A percentile compares a stretch with the other conserved stretches of the same genome.
Conservation (phyloP, 2,329 filamentous ascomycete genomes). For the Sarocladium oryzae region DNA sequence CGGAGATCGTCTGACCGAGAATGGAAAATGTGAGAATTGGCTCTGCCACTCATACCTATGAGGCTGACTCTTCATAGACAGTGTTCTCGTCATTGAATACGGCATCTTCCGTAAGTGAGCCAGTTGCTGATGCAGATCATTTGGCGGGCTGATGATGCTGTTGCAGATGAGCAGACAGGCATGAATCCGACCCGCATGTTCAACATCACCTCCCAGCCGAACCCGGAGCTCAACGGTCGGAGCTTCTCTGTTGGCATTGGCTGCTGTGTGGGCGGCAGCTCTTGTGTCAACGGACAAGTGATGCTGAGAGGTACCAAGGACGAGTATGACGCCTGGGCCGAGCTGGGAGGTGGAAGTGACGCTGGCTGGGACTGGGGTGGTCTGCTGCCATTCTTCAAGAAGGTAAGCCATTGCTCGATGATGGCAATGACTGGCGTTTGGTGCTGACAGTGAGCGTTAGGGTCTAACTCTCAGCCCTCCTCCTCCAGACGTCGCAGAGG, state of each 20-base stretch:
- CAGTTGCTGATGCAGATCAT: not conserved
- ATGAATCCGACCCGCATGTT: slow-evolving; percentile 19
- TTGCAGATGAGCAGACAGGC: slow-evolving; percentile 14
- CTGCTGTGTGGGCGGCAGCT: slow-evolving; percentile 5
- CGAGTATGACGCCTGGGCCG: slow-evolving; percentile 9
- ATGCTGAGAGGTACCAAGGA: slow-evolving; percentile 9
- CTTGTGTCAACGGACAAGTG: slow-evolving; percentile 6
- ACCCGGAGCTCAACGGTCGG: slow-evolving; percentile 19
- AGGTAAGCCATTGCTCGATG: not conserved
- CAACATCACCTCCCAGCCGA: slow-evolving; percentile 23
- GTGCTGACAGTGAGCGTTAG: slow-evolving; percentile 4
- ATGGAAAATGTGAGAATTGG: slow-evolving; percentile 15
- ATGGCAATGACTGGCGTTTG: no score
- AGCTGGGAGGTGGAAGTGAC: not conserved
- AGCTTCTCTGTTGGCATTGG: slow-evolving; percentile 20
- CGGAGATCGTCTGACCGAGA: slow-evolving; percentile 23
- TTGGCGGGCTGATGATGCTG: not conserved
- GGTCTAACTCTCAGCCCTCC: slow-evolving; percentile 16
- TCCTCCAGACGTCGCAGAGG: slow-evolving; percentile 11
- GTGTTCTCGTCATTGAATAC: slow-evolving; percentile 7
- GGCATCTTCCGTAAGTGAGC: slow-evolving; percentile 5
- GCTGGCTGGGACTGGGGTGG: slow-evolving; percentile 6
- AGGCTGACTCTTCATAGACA: not conserved
- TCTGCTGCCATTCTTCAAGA: slow-evolving; percentile 4
- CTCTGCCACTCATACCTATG: no score